phyloP scores from a whole-genome alignment of 1,139 yeast genomes.

The Taphrina confusa region DNA sequence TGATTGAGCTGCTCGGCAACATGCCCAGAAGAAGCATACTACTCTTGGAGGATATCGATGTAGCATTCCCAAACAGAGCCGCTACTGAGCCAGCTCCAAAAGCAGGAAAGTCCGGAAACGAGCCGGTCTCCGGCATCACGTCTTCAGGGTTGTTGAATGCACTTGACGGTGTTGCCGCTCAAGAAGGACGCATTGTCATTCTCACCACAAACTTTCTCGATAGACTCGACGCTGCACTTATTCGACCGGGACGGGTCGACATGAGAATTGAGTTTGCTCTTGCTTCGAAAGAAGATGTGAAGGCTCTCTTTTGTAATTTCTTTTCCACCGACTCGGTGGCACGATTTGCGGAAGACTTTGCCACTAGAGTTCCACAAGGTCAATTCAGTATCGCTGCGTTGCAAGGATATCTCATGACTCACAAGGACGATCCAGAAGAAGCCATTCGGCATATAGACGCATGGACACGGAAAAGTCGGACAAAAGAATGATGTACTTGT shows the following conservation, averaged over 20 bases:
- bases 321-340: constrained; percentile 62
- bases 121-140: constrained; percentile 66
- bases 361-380: constrained; percentile 45
- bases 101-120: constrained; percentile 58
- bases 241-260: constrained; percentile 94
- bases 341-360: constrained; percentile 58
- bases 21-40: constrained; percentile 86
- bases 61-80: constrained; percentile 79
- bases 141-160: constrained; percentile 93
- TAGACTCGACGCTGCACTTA: constrained; percentile 68
- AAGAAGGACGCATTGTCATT: constrained; percentile 92
- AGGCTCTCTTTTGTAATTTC: constrained; percentile 81
- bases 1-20: constrained; percentile 93
- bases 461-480: too few species aligned
- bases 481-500: too few species aligned
- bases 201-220: constrained; percentile 99
- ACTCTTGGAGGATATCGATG: constrained; percentile 88
- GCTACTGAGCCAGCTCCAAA: neutral
- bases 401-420: constrained; percentile 92
- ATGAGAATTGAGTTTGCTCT: constrained; percentile 64
- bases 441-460: constrained; percentile 62
- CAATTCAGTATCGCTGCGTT: constrained; percentile 88
- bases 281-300: constrained; percentile 78
- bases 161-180: constrained; percentile 96
- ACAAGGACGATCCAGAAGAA: constrained; percentile 75